These are phyloP conservation scores for Sphaerostilbella broomeana DNA, from an alignment of 2,329 filamentous ascomycete genomes.

Conservation along the genomic window DNA sequence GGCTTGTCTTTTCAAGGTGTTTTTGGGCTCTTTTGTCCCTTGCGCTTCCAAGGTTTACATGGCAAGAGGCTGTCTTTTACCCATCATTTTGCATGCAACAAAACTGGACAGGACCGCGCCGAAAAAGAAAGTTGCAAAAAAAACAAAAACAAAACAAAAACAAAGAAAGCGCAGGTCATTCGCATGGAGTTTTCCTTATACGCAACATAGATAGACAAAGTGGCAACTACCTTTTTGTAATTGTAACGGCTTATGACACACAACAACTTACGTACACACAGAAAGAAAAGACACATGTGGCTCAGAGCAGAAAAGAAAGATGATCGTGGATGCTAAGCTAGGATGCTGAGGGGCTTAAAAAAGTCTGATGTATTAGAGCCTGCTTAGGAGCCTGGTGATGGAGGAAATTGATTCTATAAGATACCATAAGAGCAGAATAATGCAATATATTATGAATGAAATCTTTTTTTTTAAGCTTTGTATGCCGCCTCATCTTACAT, in stretches of 20 bases:
- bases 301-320: not conserved
- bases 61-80: too few species aligned
- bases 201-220: slow-evolving; percentile 20
- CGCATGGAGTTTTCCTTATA: slow-evolving; percentile 11
- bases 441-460: too few species aligned
- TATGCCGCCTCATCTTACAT: too few species aligned
- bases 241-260: slow-evolving; percentile 21
- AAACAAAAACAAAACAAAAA: slow-evolving; percentile 11
- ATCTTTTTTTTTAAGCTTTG: too few species aligned
- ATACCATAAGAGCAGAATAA: too few species aligned
- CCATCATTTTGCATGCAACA: too few species aligned
- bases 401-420: too few species aligned
- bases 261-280: not conserved
- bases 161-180: slow-evolving; percentile 11
- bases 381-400: too few species aligned
- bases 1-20: slow-evolving; percentile 11
- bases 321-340: too few species aligned
- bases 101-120: not conserved
- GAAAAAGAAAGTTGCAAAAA: slow-evolving; percentile 8
- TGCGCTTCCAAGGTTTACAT: not conserved
- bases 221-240: slow-evolving; percentile 20
- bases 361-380: too few species aligned
- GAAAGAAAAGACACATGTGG: too few species aligned
- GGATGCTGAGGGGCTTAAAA: too few species aligned
- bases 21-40: slow-evolving; percentile 13